A percentile compares a stretch with the other conserved stretches of the same genome.
Conservation (phyloP, 108 stramenopile species). For the Cyclotella baltica region DNA sequence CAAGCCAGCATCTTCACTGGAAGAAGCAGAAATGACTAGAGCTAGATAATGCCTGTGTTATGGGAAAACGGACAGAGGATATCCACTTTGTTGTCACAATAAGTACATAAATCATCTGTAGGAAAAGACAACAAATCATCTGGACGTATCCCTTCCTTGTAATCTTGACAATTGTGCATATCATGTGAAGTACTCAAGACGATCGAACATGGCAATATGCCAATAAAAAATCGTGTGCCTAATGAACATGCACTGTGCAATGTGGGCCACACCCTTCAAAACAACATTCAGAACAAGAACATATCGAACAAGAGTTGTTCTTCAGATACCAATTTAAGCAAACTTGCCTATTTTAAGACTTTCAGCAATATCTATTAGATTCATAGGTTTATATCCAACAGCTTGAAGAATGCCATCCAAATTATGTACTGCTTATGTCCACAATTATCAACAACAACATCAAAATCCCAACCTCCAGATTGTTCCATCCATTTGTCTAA, state of each 20-base stretch:
- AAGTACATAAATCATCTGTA: slow-evolving; percentile 20
- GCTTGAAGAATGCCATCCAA: slow-evolving; percentile 23
- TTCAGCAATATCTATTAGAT: too few species aligned
- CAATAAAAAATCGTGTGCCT: slow-evolving; percentile 27
- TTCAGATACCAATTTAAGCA: too few species aligned
- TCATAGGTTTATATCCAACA: too few species aligned
- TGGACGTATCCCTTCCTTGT: slow-evolving; percentile 1
- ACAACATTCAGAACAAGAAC: neutral
- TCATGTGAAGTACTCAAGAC: slow-evolving; percentile 36
- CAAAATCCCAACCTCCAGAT: too few species aligned
- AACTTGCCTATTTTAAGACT: too few species aligned
- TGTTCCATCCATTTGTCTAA: slow-evolving; percentile 46
- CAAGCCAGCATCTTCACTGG: slow-evolving; percentile 15
- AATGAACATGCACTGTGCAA: slow-evolving; percentile 46
- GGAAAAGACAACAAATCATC: slow-evolving; percentile 2
- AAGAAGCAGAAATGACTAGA: neutral
- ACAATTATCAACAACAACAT: too few species aligned
- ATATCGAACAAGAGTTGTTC: too few species aligned
- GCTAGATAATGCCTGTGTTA: slow-evolving; percentile 24
- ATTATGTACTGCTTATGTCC: too few species aligned
- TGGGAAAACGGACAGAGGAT: slow-evolving; percentile 12
- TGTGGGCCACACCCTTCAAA: slow-evolving; percentile 33
- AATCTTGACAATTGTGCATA: slow-evolving; percentile 37
- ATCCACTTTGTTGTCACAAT: slow-evolving; percentile 29
- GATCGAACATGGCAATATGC: slow-evolving; percentile 18